Percentiles rank a stretch among this genome's conserved stretches.
Conservation (phyloP, 2,329 filamentous ascomycete species). For the Thielaviopsis ethacetica region DNA sequence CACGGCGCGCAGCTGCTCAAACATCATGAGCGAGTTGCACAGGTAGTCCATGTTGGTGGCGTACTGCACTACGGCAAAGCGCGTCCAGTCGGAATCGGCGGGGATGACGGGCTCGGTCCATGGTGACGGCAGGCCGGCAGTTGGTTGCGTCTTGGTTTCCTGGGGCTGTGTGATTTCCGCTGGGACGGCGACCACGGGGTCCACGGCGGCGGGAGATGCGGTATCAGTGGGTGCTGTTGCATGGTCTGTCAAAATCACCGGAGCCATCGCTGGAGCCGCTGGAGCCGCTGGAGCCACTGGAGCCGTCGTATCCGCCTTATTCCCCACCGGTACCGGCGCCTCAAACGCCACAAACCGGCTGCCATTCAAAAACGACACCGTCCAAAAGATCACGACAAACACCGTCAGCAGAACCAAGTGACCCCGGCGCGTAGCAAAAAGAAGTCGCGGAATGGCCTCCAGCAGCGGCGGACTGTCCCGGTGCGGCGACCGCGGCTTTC, state of each 20-base stretch:
- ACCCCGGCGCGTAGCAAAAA: background rate
- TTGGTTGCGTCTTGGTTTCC: no score
- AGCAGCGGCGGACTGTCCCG: background rate
- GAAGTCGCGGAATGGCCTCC: background rate
- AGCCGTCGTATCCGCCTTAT: background rate
- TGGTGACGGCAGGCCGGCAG: background rate
- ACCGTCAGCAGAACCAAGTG: background rate
- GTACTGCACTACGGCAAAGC: slow-evolving; percentile 33
- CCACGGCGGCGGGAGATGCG: no score
- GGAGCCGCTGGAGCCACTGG: no score
- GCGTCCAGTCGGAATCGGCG: slow-evolving; percentile 23
- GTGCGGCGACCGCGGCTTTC: background rate
- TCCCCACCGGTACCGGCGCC: background rate
- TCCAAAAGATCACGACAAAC: background rate
- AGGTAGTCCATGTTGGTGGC: slow-evolving; percentile 30
- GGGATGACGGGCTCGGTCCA: slow-evolving; percentile 6
- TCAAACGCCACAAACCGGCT: background rate
- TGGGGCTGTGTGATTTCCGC: no score
- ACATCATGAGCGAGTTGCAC: slow-evolving; percentile 35
- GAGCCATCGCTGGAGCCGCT: no score
- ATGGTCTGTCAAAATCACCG: no score
- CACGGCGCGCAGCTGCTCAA: slow-evolving; percentile 26
- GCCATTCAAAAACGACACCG: background rate
- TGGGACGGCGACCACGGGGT: no score
- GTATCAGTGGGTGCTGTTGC: no score